Conservation (phyloP, 176 grass and related monocot species). For the Raddia distichophylla region DNA sequence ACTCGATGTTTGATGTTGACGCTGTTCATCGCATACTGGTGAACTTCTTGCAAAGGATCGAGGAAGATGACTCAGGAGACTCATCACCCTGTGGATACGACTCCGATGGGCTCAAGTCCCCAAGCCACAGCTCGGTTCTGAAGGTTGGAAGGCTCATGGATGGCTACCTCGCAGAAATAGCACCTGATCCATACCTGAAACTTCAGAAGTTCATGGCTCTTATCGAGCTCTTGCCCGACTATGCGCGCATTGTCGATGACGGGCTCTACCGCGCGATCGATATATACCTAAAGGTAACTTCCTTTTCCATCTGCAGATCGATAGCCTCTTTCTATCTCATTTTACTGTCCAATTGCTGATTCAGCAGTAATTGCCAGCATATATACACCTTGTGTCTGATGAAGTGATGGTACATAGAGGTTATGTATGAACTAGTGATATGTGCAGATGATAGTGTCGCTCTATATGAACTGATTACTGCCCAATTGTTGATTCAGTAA, state of each 20-base stretch:
- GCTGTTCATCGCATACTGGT: slow-evolving; percentile 84
- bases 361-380: background rate
- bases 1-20: slow-evolving; percentile 90
- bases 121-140: slow-evolving; percentile 70
- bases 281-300: slow-evolving; percentile 93
- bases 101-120: slow-evolving; percentile 68
- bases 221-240: slow-evolving; percentile 82
- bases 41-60: slow-evolving; percentile 81
- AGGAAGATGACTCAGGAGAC: slow-evolving; percentile 75
- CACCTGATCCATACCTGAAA: slow-evolving; percentile 82
- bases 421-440: too few relatives aligned
- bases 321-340: background rate
- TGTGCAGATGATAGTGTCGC: background rate
- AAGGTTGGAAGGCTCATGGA: slow-evolving; percentile 88
- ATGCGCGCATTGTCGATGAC: slow-evolving; percentile 82
- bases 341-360: background rate
- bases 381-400: too few relatives aligned
- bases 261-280: slow-evolving; percentile 88
- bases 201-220: slow-evolving; percentile 93
- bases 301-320: background rate
- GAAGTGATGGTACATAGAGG: too few relatives aligned
- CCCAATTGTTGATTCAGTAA: background rate
- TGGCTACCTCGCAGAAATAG: slow-evolving; percentile 69
- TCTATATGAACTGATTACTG: background rate
- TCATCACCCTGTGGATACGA: slow-evolving; percentile 69